Conservation (phyloP, 83 land plant genomes). For the Thuja plicata region DNA sequence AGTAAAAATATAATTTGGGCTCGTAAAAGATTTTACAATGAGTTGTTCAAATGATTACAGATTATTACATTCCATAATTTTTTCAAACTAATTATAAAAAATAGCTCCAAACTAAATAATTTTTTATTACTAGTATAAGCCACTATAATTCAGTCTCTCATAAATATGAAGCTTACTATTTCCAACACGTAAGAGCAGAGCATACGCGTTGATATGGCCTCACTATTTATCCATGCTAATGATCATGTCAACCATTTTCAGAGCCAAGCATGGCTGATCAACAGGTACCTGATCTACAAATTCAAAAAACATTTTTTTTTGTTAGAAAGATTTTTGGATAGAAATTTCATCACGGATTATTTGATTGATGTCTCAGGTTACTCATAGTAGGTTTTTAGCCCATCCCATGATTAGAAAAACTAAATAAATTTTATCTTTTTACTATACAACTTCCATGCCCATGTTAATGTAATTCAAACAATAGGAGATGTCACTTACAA, state of each 20-base stretch:
- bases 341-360: background rate
- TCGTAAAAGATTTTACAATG: too few relatives aligned
- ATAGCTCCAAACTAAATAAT: too few relatives aligned
- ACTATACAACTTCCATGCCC: background rate
- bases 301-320: background rate
- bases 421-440: background rate
- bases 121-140: too few relatives aligned
- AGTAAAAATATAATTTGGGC: too few relatives aligned
- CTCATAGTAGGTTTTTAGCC: background rate
- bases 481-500: constrained; percentile 40
- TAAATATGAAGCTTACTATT: too few relatives aligned
- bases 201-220: background rate
- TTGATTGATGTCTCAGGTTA: background rate
- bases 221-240: constrained; percentile 8
- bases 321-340: background rate
- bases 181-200: background rate
- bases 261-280: constrained; percentile 59
- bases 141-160: too few relatives aligned
- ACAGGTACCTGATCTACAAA: constrained; percentile 50
- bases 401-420: background rate
- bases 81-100: too few relatives aligned
- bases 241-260: constrained; percentile 51
- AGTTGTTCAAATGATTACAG: too few relatives aligned
- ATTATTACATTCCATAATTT: too few relatives aligned
- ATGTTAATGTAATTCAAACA: background rate